phyloP scores from a whole-genome alignment of 208 protist genomes.

The Leishmania braziliensis region DNA sequence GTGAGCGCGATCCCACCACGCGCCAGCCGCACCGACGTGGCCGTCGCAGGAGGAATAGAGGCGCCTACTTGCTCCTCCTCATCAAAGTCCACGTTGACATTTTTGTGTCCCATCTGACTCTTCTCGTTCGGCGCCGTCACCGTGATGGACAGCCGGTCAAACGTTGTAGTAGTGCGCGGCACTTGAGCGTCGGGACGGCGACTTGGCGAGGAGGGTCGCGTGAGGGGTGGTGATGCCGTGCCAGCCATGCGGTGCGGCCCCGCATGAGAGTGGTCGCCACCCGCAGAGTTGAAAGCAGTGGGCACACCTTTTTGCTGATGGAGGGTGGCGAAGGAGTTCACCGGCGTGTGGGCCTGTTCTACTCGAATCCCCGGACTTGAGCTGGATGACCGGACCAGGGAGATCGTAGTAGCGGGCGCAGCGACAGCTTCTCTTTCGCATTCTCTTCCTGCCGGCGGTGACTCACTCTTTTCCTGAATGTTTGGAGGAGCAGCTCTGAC shows the following conservation, averaged over 20 bases:
- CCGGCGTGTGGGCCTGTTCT: neutral
- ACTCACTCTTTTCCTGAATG: neutral
- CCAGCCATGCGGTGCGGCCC: neutral
- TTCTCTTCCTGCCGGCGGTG: neutral
- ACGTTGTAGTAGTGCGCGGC: neutral
- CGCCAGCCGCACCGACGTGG: conserved; percentile 1
- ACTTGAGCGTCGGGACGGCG: neutral
- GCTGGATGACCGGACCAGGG: neutral
- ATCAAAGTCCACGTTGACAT: neutral
- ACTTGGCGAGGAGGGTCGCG: neutral
- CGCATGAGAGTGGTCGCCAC: neutral
- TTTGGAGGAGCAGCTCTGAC: neutral
- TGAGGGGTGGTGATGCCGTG: neutral
- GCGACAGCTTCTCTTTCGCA: neutral
- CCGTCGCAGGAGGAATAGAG: neutral
- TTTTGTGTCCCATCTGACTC: neutral
- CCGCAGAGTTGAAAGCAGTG: neutral
- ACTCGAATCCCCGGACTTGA: neutral
- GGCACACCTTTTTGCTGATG: neutral
- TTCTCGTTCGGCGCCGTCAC: neutral
- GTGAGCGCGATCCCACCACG: conserved; percentile 50
- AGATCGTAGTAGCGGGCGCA: neutral
- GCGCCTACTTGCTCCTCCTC: neutral
- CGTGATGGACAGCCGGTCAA: neutral
- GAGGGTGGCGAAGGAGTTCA: neutral